These are phyloP conservation scores for Vicia sativa DNA, from an alignment of 306 rosid species.

Conservation along the genomic window DNA sequence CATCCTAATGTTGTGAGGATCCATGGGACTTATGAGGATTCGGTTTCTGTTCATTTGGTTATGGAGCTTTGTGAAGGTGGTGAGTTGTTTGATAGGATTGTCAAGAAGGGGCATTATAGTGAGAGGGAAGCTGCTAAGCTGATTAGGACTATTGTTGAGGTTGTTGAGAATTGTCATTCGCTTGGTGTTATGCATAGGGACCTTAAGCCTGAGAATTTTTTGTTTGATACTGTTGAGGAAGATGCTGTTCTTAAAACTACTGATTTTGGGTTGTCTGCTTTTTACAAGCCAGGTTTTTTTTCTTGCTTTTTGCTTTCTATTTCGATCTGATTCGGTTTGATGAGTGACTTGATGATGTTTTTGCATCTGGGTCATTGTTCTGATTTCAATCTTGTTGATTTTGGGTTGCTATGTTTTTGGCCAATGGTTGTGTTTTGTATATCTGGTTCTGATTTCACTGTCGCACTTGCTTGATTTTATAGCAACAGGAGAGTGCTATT, in stretches of 20 bases:
- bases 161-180: constrained; percentile 58
- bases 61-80: constrained; percentile 68
- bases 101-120: constrained; percentile 54
- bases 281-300: constrained; percentile 57
- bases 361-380: constrained; percentile 11
- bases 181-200: constrained; percentile 65
- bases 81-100: constrained; percentile 58
- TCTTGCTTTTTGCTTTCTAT: background rate
- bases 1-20: constrained; percentile 54
- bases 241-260: constrained; percentile 60
- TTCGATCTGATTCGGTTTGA: constrained; percentile 11
- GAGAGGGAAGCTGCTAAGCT: constrained; percentile 56
- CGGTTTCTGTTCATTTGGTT: constrained; percentile 47
- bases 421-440: background rate
- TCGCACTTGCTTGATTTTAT: background rate
- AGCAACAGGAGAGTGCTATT: background rate
- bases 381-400: constrained; percentile 9
- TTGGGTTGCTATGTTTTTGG: background rate
- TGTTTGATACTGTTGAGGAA: constrained; percentile 54
- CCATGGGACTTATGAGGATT: constrained; percentile 55
- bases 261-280: constrained; percentile 61
- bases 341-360: background rate
- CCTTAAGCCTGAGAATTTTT: constrained; percentile 62
- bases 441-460: constrained; percentile 1
- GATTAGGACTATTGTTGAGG: constrained; percentile 53